Base-by-base conservation (phyloP, 2,329 filamentous ascomycete genomes). In the Penicillium hesseltinei region DNA sequence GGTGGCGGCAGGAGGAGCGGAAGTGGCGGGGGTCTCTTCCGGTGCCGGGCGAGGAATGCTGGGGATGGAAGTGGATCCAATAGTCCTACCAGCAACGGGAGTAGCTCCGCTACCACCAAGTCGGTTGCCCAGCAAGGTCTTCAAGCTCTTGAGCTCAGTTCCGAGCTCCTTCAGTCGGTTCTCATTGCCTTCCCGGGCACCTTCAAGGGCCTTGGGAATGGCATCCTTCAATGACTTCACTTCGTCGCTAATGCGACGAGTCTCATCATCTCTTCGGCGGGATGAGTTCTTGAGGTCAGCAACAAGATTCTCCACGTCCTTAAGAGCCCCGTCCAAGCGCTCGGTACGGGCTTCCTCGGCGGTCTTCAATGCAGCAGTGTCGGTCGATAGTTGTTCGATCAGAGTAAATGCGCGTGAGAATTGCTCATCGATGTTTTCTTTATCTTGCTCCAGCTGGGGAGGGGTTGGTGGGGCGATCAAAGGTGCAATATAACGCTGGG, bases 381-480 rank as follows among this genome's bases (percentile, higher is more conserved):
- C 95, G 66, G 91, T 90, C 38, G 90, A 86, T 1, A 99, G 84
- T 71, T 97, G 94, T 59, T 99, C 94, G 11, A 99, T 87, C 15
- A 97, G 83, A 19, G 88, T 82, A 73, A 99, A 99, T 2, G 93
- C 91, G 68, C 90, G 90, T 66, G 94, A 90, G 75, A 99, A 99
- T 58, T 93, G 89, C 62, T 92, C 92, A 73, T 97, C 92, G 57
- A 99, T 92, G 39, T 86, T 85, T 61, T 91, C 86, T 77, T 99
- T 99, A 74, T 99, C 94, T 73, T 95, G 89, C 70, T 97, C 91
- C 10, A 99, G 81, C 71, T 96, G 92, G 56, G 95, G 92, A 10
- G 92, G 91, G 1, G 94, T 99, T 2, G 94, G 94, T 4, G 94
- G 95, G 13, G 92, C 88, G 59, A 99, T 91, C 29, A 99, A 80